Evolutionary conservation across 192 early-diverging fungal species (phyloP).

Genomic region (Coemansia sp.): DNA sequence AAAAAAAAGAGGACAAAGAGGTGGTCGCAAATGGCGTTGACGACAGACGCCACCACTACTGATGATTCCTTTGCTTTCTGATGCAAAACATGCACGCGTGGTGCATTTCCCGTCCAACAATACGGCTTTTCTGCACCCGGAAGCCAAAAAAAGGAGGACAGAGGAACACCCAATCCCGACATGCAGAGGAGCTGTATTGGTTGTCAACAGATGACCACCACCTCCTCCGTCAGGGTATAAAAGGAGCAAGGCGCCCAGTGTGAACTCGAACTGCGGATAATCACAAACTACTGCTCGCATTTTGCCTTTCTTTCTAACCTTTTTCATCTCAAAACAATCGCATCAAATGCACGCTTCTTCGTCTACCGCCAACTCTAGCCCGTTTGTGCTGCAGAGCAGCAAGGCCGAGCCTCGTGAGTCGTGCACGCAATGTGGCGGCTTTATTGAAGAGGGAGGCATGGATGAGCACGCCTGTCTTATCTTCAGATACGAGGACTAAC

Average conservation of each 20-base stretch:
- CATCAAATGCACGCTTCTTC: slow-evolving; percentile 1
- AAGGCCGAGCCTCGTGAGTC: not conserved
- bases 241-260: not conserved
- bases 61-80: slow-evolving; percentile 2
- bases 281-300: not conserved
- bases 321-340: not conserved
- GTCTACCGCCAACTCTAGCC: not conserved
- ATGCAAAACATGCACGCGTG: not conserved
- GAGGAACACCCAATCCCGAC: not conserved
- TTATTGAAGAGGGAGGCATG: not conserved
- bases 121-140: not conserved
- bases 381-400: not conserved
- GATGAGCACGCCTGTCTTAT: not conserved
- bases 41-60: not conserved
- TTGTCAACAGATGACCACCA: not conserved
- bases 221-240: not conserved
- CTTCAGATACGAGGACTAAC: not conserved
- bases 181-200: not conserved
- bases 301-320: not conserved
- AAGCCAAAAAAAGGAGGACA: slow-evolving; percentile 5
- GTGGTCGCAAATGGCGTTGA: not conserved
- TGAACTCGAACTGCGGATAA: not conserved
- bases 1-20: not conserved
- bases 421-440: not conserved
- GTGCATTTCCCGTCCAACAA: not conserved